Evolutionary conservation across 1,284 basidiomycete genomes (phyloP), one percentile per base, ranked within the genome.

Genomic region (Hemileccinum hortonii): DNA sequence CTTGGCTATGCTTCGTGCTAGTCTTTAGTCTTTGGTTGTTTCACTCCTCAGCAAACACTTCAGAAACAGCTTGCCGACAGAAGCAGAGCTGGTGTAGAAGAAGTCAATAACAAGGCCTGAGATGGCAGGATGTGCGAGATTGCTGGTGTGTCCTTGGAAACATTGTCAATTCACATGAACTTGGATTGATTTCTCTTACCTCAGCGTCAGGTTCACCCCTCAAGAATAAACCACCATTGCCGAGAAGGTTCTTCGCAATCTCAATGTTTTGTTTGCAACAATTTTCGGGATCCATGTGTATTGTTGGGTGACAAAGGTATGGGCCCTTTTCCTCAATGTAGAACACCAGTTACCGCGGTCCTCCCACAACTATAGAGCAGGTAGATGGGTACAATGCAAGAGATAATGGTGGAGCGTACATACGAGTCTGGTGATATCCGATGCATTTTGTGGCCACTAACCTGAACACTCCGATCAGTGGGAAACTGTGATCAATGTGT

Each of bases 311-410:
- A 54, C 21, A 3, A 26, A 57, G 0, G 10, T 29, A 8, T 4
- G 18, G 2, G 56, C 56, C 11, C 49, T 58, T 12, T 54, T 58
- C 8, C 18, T 49, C 9, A 58, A 12, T 12, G 15, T 10, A 0
- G 55, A 58, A 1, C 11, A 21, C 57, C 56, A 54, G 11, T n/a
- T 58, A 2, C 49, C 7, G 1, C 57, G 49, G 26, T 58, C 54
- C 11, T 57, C 44, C 50, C 44, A 58, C 2, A 57, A 16, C 48
- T 54, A 41, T 24, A 15, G 16, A 14, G 36, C 16, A 8, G 16
- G 24, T 41, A 12, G 15, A 22, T 24, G 22, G n/a, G n/a, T n/a
- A 24, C 7, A 24, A 24, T 24, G 24, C 24, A 24, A 24, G 24
- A 24, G 24, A 24, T 24, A 24, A 24, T 24, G 24, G 24, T 24